Evolutionary conservation across 345 rosid genomes (phyloP).

Genomic region (Jatropha curcas): DNA sequence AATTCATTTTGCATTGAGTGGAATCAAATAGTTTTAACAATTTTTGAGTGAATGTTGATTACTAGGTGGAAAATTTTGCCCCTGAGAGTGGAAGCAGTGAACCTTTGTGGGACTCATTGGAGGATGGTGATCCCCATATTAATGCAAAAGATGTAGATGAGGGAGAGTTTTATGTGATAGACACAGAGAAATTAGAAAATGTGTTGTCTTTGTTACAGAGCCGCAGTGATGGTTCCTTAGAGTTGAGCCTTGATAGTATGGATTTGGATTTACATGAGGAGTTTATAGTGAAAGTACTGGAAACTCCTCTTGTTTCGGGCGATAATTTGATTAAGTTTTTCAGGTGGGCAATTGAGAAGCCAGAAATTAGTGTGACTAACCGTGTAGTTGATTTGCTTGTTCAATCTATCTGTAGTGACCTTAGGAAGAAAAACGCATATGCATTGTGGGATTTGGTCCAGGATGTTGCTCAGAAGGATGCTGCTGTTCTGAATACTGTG

Average conservation of each 20-base stretch:
- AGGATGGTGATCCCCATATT: neutral
- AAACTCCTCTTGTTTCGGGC: conserved; percentile 49
- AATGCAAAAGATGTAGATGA: neutral
- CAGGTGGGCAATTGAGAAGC: conserved; percentile 52
- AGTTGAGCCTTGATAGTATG: conserved; percentile 48
- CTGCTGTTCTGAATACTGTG: conserved; percentile 40
- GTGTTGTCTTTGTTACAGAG: conserved; percentile 68
- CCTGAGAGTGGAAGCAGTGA: neutral
- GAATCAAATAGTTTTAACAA: neutral
- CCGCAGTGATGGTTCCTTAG: conserved; percentile 55
- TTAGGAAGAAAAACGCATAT: conserved; percentile 51
- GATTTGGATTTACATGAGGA: conserved; percentile 44
- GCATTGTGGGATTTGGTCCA: conserved; percentile 70
- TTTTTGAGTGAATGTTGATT: neutral
- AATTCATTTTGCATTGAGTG: neutral
- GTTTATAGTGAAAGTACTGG: conserved; percentile 55
- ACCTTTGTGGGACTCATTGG: neutral
- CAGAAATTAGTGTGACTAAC: conserved; percentile 35
- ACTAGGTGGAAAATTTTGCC: neutral
- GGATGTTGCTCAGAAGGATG: conserved; percentile 51
- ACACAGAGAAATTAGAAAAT: conserved; percentile 49
- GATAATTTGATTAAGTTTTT: conserved; percentile 62
- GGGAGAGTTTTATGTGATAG: conserved; percentile 40
- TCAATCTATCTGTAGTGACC: conserved; percentile 38
- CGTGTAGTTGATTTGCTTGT: conserved; percentile 50